Evolutionary conservation across 129 eudicot genomes (phyloP).

Genomic region (Heracleum sosnowskyi): DNA sequence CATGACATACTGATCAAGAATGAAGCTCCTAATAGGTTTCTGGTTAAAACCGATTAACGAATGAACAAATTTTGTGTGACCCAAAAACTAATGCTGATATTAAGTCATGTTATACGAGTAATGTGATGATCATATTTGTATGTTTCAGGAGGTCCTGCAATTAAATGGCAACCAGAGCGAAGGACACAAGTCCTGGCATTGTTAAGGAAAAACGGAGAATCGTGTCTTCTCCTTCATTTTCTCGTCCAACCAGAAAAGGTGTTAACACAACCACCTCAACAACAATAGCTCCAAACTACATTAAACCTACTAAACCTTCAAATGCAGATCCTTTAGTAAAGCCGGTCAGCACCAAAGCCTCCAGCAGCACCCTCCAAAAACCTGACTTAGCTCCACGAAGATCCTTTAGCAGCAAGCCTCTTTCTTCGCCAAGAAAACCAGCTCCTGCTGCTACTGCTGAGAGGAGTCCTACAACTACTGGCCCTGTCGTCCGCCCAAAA

Average conservation of each 20-base stretch:
- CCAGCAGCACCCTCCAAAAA: background rate
- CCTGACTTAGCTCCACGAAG: background rate
- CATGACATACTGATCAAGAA: background rate
- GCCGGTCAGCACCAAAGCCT: background rate
- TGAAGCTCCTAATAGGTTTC: no score
- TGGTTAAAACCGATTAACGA: no score
- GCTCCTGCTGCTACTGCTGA: background rate
- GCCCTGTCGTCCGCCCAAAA: background rate
- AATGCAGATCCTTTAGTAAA: background rate
- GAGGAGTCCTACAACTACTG: background rate
- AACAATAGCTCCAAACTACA: background rate
- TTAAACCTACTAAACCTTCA: conserved; percentile 2
- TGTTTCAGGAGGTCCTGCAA: background rate
- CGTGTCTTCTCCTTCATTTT: background rate
- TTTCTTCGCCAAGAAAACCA: background rate
- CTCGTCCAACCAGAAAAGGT: background rate
- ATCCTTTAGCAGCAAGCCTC: conserved; percentile 1
- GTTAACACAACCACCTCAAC: background rate
- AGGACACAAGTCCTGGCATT: background rate
- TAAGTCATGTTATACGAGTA: background rate
- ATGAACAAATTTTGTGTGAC: no score
- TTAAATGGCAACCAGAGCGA: conserved; percentile 3
- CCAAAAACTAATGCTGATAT: background rate
- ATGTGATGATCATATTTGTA: background rate
- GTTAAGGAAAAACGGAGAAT: background rate